Conservation (phyloP, 2,329 filamentous ascomycete species). For the Venturia effusa region DNA sequence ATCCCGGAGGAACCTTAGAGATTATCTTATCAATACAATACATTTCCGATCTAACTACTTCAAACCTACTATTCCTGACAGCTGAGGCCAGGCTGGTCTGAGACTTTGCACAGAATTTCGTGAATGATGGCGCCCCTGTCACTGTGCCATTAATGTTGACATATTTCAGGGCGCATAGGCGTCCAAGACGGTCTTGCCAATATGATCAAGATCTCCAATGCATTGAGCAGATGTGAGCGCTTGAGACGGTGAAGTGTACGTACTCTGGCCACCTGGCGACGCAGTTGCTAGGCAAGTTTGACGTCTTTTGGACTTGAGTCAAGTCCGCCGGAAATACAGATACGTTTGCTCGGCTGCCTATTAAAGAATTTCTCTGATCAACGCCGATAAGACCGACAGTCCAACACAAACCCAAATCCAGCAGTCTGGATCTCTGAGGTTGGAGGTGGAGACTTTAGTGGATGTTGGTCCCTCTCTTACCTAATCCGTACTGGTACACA, state of each 20-base stretch:
- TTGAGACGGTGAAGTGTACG: neutral
- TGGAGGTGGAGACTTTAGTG: neutral
- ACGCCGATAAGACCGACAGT: neutral
- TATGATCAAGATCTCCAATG: neutral
- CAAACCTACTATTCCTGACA: no score
- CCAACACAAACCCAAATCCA: neutral
- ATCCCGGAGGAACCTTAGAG: no score
- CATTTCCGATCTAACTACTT: no score
- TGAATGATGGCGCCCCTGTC: neutral
- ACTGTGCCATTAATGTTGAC: neutral
- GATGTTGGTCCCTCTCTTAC: neutral
- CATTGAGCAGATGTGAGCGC: neutral
- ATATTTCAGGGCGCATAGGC: neutral
- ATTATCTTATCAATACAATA: no score
- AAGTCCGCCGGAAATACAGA: neutral
- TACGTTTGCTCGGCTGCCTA: neutral
- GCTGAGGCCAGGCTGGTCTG: neutral
- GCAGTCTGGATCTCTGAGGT: neutral
- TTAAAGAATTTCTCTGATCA: neutral
- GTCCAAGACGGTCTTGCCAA: neutral
- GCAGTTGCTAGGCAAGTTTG: neutral
- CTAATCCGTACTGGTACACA: neutral
- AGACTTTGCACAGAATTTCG: neutral
- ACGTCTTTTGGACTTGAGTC: neutral
- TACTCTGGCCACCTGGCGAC: neutral